Conservation (phyloP, 2,329 filamentous ascomycete species). For the Paracamarosporium sp. region DNA sequence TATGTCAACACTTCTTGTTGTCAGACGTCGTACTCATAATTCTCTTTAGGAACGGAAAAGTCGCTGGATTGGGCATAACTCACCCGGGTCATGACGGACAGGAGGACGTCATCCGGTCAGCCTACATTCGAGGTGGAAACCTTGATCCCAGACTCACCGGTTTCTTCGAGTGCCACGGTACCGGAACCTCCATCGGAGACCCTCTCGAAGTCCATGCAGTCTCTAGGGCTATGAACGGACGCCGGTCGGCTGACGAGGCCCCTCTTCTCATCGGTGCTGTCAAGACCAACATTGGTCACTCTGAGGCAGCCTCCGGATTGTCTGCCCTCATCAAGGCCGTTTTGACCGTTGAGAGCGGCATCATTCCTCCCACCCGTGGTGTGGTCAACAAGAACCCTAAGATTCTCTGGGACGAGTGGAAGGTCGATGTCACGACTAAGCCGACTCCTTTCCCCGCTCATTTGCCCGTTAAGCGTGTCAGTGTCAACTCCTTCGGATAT, state of each 20-base stretch:
- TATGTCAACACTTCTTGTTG: too few species aligned
- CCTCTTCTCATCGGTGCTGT: conserved; percentile 15
- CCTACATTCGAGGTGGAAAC: conserved; percentile 26
- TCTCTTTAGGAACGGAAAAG: too few species aligned
- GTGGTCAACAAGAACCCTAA: conserved; percentile 32
- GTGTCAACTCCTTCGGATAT: conserved; percentile 53
- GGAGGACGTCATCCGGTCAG: conserved; percentile 35
- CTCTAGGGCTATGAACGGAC: neutral
- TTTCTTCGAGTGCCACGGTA: conserved; percentile 51
- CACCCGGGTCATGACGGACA: conserved; percentile 61
- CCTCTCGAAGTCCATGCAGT: conserved; percentile 18
- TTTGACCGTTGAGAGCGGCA: conserved; percentile 44
- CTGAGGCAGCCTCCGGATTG: conserved; percentile 44
- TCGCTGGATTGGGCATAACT: conserved; percentile 50
- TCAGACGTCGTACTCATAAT: too few species aligned
- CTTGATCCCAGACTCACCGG: conserved; percentile 14
- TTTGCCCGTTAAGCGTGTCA: conserved; percentile 31
- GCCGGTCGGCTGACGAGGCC: neutral
- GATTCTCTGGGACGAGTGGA: neutral
- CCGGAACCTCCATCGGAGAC: conserved; percentile 57
- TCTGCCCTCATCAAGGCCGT: conserved; percentile 46
- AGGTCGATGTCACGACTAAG: conserved; percentile 4
- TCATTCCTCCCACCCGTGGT: conserved; percentile 35
- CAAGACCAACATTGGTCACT: conserved; percentile 50
- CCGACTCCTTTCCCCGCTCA: conserved; percentile 6